Conservation (phyloP, 768 basidiomycete species). For the Holtermanniella nyarrowii region DNA sequence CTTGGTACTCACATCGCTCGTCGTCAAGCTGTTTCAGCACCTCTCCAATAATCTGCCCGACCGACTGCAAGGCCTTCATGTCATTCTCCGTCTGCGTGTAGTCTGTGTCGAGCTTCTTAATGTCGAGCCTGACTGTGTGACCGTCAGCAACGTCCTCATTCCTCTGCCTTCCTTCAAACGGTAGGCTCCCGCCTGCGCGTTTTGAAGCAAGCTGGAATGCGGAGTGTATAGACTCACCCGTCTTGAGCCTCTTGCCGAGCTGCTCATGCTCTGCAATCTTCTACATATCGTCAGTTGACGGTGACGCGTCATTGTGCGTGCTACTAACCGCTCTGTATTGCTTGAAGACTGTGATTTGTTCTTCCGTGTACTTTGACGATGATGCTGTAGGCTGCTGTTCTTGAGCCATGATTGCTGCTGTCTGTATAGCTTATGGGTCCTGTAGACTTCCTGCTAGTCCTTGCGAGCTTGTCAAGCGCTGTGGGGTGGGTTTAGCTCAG, state of each 20-base stretch:
- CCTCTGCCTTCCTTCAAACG: no score
- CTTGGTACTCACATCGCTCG: conserved; percentile 83
- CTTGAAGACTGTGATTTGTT: conserved; percentile 39
- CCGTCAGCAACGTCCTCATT: neutral
- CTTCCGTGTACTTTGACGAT: conserved; percentile 8
- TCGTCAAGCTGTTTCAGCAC: conserved; percentile 98
- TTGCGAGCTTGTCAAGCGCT: no score
- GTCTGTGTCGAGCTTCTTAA: conserved; percentile 78
- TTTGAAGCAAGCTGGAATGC: no score
- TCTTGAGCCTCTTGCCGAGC: conserved; percentile 79
- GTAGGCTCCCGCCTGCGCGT: no score
- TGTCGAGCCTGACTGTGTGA: conserved; percentile 67
- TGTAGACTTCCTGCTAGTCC: no score
- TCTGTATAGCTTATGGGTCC: no score
- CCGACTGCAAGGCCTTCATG: conserved; percentile 96
- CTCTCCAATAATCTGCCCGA: conserved; percentile 98
- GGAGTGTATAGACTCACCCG: conserved; percentile 50
- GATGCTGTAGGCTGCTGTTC: neutral
- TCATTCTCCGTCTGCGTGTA: conserved; percentile 96
- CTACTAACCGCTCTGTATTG: conserved; percentile 41
- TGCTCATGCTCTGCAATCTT: conserved; percentile 90
- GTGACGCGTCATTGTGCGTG: neutral
- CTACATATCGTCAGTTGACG: conserved; percentile 45
- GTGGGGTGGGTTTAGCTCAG: no score
- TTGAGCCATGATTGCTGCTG: conserved; percentile 1